These are phyloP conservation scores for Ormosia emarginata DNA, from an alignment of 306 rosid genomes.

Conservation along the genomic window DNA sequence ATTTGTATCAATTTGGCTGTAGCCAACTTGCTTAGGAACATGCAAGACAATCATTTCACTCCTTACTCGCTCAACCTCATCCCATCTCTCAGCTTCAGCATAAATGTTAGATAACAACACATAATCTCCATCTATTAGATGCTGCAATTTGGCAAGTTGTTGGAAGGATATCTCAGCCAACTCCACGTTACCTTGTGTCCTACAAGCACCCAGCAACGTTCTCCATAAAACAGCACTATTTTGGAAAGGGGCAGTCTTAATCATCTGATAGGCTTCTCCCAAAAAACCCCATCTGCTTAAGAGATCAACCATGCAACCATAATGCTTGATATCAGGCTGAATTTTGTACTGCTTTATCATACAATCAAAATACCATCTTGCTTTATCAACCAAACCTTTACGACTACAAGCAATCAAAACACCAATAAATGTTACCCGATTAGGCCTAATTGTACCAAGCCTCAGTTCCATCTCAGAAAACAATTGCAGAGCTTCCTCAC, in stretches of 20 bases:
- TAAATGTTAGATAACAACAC: background rate
- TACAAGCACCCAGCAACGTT: background rate
- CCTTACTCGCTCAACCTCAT: background rate
- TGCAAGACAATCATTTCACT: background rate
- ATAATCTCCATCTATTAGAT: background rate
- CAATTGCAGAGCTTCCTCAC: background rate
- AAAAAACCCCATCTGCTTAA: background rate
- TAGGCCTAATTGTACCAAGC: background rate
- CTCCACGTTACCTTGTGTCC: background rate
- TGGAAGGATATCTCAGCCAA: background rate
- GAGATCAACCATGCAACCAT: background rate
- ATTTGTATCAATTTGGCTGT: background rate
- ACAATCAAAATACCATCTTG: background rate
- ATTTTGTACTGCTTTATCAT: background rate
- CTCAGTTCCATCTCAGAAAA: background rate
- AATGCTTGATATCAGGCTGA: background rate
- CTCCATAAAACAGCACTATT: background rate
- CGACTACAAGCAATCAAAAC: background rate
- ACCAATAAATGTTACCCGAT: background rate
- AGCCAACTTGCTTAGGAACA: background rate
- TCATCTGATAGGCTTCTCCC: background rate
- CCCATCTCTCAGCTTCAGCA: background rate
- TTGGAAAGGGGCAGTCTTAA: background rate
- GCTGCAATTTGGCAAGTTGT: background rate
- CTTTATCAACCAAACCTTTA: background rate